Evolutionary conservation across 2,329 filamentous ascomycete genomes (phyloP), one percentile per base, ranked within the genome.

Genomic region (Trichoderma simmonsii): DNA sequence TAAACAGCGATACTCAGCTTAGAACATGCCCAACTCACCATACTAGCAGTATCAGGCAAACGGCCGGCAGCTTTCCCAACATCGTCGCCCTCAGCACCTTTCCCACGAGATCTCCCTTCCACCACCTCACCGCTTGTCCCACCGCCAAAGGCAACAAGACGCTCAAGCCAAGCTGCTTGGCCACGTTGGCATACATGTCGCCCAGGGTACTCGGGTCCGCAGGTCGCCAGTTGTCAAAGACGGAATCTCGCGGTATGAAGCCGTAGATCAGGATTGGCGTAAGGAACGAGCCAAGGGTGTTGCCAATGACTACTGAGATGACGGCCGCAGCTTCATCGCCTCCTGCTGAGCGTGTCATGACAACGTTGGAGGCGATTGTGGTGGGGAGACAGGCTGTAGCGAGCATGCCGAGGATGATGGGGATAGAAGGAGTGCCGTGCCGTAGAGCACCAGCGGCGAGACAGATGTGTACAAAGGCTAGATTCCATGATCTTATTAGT

Each of bases 341-440:
- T 48, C 90, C 88, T 0, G 91, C 88, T 51, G 88, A 85, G 30
- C 90, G 83, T 6, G 91, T 93, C 90, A 93, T 93, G 54, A 93
- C 89, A 8, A 92, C 89, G 78, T 93, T 93, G 60, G 89, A 92
- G 8, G 90, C 87, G 76, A 93, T 91, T 0, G 91, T 93, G 0
- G 91, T 93, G 1, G 91, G 91, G 5, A 92, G 87, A 77, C 88
- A 91, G n/a, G 89, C 86, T 2, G 89, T 85, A 51, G 91, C 87
- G 3, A 93, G 85, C 78, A 93, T 88, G 11, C 92, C 91, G 3
- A 92, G 86, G 34, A 93, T 81, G 54, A 93, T 84, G 71, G 89
- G 88, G 0, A 87, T 84, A 70, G 92, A 89, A 77, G 93, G 90
- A 26, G 85, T 86, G 1, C 87, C 80, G 61, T 87, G 87, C 18